Percentiles rank a stretch among this genome's conserved stretches.
Conservation (phyloP, 2,329 filamentous ascomycete species). For the Beauveria caledonica region DNA sequence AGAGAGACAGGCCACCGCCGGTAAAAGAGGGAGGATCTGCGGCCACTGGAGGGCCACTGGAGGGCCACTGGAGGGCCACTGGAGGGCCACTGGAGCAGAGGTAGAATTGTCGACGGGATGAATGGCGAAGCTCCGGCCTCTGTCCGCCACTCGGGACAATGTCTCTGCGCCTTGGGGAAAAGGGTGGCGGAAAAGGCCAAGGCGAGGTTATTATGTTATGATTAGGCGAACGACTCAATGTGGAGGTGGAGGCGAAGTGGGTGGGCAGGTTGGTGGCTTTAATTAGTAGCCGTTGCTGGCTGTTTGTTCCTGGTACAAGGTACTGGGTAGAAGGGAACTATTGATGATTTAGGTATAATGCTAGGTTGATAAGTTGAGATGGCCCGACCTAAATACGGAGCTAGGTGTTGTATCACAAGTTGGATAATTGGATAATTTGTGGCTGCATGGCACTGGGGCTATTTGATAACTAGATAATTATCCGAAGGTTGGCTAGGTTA, state of each 20-base stretch:
- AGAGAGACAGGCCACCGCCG: not conserved
- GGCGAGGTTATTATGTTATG: too few relatives aligned
- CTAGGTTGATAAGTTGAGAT: too few relatives aligned
- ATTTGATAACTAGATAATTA: too few relatives aligned
- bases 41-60: too few relatives aligned
- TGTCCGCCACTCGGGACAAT: not conserved
- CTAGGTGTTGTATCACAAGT: too few relatives aligned
- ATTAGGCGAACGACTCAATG: not conserved
- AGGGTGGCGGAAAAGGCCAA: not conserved
- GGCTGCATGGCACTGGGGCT: conserved; percentile 1
- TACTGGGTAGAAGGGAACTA: too few relatives aligned
- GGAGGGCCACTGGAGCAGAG: not conserved
- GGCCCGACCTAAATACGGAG: not conserved
- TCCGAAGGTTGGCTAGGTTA: not conserved
- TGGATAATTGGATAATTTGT: not conserved
- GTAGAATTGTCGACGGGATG: not conserved
- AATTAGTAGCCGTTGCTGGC: not conserved
- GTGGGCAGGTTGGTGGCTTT: not conserved
- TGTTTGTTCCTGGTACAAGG: too few relatives aligned
- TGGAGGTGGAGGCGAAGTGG: conserved; percentile 8
- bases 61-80: too few relatives aligned
- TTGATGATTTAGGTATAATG: too few relatives aligned
- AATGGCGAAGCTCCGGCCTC: not conserved
- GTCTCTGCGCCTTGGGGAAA: not conserved
- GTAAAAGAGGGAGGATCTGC: too few relatives aligned